A percentile compares a stretch with the other conserved stretches of the same genome.
phyloP scores from a whole-genome alignment of 202 grass and related monocot species.

The Digitaria exilis region DNA sequence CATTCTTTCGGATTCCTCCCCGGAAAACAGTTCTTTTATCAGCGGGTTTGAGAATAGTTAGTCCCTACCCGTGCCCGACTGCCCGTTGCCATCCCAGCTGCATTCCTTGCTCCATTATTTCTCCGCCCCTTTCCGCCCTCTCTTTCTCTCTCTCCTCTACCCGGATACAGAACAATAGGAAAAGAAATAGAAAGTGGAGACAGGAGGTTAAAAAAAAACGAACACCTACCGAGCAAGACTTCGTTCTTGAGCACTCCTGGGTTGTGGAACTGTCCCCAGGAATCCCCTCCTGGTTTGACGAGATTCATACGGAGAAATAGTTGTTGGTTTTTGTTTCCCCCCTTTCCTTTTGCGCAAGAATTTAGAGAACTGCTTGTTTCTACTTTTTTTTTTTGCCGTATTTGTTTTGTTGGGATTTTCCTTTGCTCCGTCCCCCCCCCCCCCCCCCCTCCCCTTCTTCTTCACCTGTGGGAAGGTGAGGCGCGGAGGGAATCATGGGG shows the following conservation, averaged over 20 bases:
- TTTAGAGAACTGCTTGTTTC: constrained; percentile 49
- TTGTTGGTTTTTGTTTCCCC: constrained; percentile 23
- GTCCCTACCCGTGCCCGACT: neutral
- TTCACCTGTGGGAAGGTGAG: constrained; percentile 50
- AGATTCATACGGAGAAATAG: constrained; percentile 54
- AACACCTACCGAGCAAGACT: constrained; percentile 67
- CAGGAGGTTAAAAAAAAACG: constrained; percentile 42
- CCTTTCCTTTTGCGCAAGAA: constrained; percentile 46
- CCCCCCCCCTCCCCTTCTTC: too few relatives aligned
- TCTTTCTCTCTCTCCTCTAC: constrained; percentile 38
- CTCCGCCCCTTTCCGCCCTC: constrained; percentile 58
- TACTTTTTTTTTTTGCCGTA: constrained; percentile 31
- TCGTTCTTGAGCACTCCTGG: constrained; percentile 47
- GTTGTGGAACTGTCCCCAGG: constrained; percentile 47
- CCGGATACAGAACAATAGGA: constrained; percentile 60
- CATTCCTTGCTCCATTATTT: constrained; percentile 53
- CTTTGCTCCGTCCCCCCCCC: constrained; percentile 14
- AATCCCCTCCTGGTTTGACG: constrained; percentile 55
- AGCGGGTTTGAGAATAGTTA: neutral
- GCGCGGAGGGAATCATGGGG: constrained; percentile 67
- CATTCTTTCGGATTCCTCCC: constrained; percentile 58
- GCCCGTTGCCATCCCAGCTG: neutral
- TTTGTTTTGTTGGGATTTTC: constrained; percentile 40
- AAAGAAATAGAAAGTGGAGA: constrained; percentile 47
- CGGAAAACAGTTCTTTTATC: constrained; percentile 17